phyloP scores from a whole-genome alignment of 1,139 yeast species.

The Kurtzmaniella quercitrusa region DNA sequence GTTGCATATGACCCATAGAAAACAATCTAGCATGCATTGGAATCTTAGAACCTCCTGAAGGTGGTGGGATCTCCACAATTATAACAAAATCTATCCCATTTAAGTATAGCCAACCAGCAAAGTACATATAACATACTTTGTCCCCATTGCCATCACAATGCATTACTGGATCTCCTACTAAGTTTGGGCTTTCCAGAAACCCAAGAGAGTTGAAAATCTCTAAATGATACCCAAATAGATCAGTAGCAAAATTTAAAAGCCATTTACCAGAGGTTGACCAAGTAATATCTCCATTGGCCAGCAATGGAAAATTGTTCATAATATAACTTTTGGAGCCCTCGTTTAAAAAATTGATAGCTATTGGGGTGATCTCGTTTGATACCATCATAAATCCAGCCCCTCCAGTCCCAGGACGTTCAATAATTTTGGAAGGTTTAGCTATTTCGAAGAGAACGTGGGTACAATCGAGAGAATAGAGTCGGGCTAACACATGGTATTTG shows the following conservation, averaged over 20 bases:
- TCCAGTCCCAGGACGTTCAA: slow-evolving; percentile 9
- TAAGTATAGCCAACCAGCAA: background rate
- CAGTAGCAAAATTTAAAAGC: slow-evolving; percentile 25
- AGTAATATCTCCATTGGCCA: slow-evolving; percentile 16
- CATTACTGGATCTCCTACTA: slow-evolving; percentile 11
- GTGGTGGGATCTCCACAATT: background rate
- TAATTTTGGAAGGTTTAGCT: slow-evolving; percentile 21
- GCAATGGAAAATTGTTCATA: slow-evolving; percentile 19
- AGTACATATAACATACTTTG: background rate
- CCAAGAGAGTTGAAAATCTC: slow-evolving; percentile 26
- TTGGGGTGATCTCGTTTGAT: slow-evolving; percentile 13
- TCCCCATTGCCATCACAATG: slow-evolving; percentile 9
- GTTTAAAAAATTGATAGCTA: slow-evolving; percentile 32
- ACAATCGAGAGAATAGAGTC: slow-evolving; percentile 37
- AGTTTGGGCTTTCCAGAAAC: slow-evolving; percentile 1
- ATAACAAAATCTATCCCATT: background rate
- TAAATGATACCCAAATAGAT: slow-evolving; percentile 28
- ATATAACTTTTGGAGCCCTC: slow-evolving; percentile 29
- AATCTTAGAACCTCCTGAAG: background rate
- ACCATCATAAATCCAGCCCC: background rate
- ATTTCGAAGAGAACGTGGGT: slow-evolving; percentile 30
- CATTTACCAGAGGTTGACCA: slow-evolving; percentile 38
- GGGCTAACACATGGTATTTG: slow-evolving; percentile 21
- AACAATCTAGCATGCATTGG: background rate
- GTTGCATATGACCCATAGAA: background rate